Evolutionary conservation across 352 stramenopile species (phyloP), one percentile per base, ranked within the genome.

Genomic region (Globisporangium irregulare): DNA sequence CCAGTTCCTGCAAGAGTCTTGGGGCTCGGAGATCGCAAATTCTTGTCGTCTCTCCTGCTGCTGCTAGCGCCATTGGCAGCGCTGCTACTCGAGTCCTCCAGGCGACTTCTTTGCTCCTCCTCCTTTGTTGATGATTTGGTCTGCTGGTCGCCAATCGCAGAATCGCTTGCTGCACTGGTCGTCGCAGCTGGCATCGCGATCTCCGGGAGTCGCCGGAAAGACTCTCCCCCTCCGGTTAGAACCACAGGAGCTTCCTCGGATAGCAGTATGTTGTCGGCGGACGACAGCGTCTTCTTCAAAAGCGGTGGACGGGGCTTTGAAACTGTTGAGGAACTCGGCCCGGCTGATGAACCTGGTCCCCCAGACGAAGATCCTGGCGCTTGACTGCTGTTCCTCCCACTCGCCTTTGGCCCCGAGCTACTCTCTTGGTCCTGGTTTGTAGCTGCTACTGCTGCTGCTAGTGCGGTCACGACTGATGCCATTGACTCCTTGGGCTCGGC

Each of bases 401-500:
- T 57, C n/a, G 36, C 14, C 25, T 38, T 27, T 64, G 43, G 51
- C 10, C 29, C 24, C 53, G 32, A 10, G 53, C 53, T 64, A 25
- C 53, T 56, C 22, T 64, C 59, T 25, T 62, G 36, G 14, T 63
- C 63, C 14, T 68, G 63, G 54, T 63, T 63, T 14, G 54, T 57
- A 12, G 51, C 36, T 15, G 29, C 24, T 8, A 32, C 27, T 32
- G 27, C 3, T 32, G 61, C 43, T 14, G 56, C 2, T n/a, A 55
- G 64, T 63, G 64, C 62, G 69, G 10, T n/a, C 4, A 29, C 68
- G 56, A 57, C 64, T 20, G 41, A 75, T 66, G 12, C 64, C 67
- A 43, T 69, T 63, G 46, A 59, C 22, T 46, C 29, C n/a, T 66
- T 79, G n/a, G 73, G 66, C 55, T 90, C 78, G 3, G 64, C 79